phyloP scores from a whole-genome alignment of 768 basidiomycete species.

The Leucocoprinus leucothites region DNA sequence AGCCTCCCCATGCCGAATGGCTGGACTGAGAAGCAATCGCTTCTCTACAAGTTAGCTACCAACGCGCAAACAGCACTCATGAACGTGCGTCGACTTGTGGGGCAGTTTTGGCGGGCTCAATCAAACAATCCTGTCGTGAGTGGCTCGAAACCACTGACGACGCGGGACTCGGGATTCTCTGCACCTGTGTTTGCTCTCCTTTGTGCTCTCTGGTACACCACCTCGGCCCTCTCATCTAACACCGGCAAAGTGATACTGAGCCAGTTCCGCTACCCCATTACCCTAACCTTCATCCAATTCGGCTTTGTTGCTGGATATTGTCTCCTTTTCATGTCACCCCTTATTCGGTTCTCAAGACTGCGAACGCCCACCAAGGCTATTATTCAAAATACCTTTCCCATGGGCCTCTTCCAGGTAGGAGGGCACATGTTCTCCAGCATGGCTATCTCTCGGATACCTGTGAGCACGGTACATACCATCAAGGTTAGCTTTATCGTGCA shows the following conservation, averaged over 20 bases:
- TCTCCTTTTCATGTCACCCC: conserved; percentile 77
- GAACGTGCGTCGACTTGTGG: conserved; percentile 5
- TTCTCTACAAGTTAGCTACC: neutral
- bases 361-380: conserved; percentile 73
- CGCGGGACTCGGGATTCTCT: conserved; percentile 30
- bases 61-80: conserved; percentile 1
- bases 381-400: conserved; percentile 78
- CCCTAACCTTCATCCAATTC: conserved; percentile 97
- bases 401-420: conserved; percentile 97
- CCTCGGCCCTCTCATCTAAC: conserved; percentile 92
- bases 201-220: conserved; percentile 90
- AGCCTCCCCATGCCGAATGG: conserved; percentile 23
- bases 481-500: conserved; percentile 59
- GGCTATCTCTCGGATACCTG: conserved; percentile 94
- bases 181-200: conserved; percentile 65
- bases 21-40: conserved; percentile 1
- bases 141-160: conserved; percentile 24
- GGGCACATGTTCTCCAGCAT: conserved; percentile 98
- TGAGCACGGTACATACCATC: conserved; percentile 98
- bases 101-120: conserved; percentile 5
- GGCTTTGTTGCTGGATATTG: conserved; percentile 91
- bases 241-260: conserved; percentile 95
- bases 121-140: neutral
- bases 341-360: conserved; percentile 61
- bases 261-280: conserved; percentile 92